Conservation (phyloP, 2,329 filamentous ascomycete species). For the Tolypocladium ovalisporum region DNA sequence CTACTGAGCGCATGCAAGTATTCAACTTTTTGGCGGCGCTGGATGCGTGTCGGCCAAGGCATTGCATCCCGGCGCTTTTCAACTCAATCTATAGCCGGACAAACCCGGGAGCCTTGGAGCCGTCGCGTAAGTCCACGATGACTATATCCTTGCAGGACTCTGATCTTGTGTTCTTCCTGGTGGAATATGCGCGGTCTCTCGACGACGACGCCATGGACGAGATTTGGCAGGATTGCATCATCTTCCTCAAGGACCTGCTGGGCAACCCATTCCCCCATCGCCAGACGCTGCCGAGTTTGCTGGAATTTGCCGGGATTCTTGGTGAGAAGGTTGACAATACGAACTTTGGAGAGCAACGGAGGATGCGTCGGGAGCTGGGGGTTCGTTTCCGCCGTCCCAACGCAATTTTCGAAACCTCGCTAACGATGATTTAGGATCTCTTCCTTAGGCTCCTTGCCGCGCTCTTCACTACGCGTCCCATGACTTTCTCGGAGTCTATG, state of each 20-base stretch:
- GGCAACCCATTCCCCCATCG: slow-evolving; percentile 91
- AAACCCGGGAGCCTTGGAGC: slow-evolving; percentile 70
- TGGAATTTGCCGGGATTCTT: slow-evolving; percentile 82
- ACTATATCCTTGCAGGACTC: slow-evolving; percentile 75
- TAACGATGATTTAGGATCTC: slow-evolving; percentile 53
- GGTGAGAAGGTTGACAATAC: slow-evolving; percentile 97
- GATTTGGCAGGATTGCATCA: slow-evolving; percentile 91
- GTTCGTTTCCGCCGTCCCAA: slow-evolving; percentile 37
- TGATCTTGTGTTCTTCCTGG: slow-evolving; percentile 78
- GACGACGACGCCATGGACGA: slow-evolving; percentile 98
- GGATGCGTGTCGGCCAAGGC: slow-evolving; percentile 81
- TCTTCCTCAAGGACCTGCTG: slow-evolving; percentile 80
- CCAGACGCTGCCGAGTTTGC: slow-evolving; percentile 72
- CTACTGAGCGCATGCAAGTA: slow-evolving; percentile 48
- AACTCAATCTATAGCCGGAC: slow-evolving; percentile 94
- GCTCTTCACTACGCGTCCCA: slow-evolving; percentile 83
- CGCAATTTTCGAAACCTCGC: not conserved
- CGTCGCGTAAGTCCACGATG: slow-evolving; percentile 72
- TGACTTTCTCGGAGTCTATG: slow-evolving; percentile 53
- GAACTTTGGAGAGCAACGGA: slow-evolving; percentile 87
- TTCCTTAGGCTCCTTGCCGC: slow-evolving; percentile 81
- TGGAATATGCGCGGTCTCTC: slow-evolving; percentile 79
- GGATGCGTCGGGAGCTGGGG: slow-evolving; percentile 81
- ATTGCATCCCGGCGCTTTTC: slow-evolving; percentile 87
- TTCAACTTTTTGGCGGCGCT: slow-evolving; percentile 84